Base-by-base conservation (phyloP, 202 grass and related monocot genomes). In the Schoenoplectus triqueter region DNA sequence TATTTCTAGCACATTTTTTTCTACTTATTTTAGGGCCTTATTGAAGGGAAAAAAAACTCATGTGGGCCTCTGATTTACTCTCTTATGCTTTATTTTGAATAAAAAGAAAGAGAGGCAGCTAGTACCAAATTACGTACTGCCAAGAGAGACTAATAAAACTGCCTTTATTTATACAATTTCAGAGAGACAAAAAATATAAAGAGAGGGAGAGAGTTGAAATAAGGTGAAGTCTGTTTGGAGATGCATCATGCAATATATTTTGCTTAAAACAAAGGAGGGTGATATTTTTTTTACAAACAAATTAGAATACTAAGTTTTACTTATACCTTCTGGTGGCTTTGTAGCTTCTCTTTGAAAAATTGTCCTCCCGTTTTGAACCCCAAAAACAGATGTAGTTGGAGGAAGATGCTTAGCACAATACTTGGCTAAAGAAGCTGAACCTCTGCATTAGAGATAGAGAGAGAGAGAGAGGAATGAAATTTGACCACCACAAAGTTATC, bases 371-470 rank as follows among this genome's bases (percentile, higher is more conserved):
- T 94, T 86, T 46, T 96, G 88, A 88, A 99, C 87, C 82, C 90
- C 87, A 61, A 99, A 78, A 76, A 99, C 62, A 66, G 84, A 85
- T 84, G 91, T 94, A 66, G 88, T 96, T 86, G 82, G 15, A 84
- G 96, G 96, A 9, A 99, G 90, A 82, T 96, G 93, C 91, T 87
- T 92, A 79, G 91, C 90, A 59, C 91, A 96, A 86, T 96, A 99
- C 86, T 96, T 96, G 11, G 96, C 91, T 14, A 99, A 61, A 84
- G 81, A 88, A 67, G 88, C 86, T 75, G 91, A 87, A 20, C 93
- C 84, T 51, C 96, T 99, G 89, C 67, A 22, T 61, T 51, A 55
- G 11, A 62, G 40, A 68, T 41, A 66, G 72, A 85, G 67, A 76
- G 10, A 74, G 5, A 57, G 44, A 66, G 48, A 68, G 69, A 84